Conservation (phyloP, 441 rosid genomes). For the Pelargonium cotyledonis region DNA sequence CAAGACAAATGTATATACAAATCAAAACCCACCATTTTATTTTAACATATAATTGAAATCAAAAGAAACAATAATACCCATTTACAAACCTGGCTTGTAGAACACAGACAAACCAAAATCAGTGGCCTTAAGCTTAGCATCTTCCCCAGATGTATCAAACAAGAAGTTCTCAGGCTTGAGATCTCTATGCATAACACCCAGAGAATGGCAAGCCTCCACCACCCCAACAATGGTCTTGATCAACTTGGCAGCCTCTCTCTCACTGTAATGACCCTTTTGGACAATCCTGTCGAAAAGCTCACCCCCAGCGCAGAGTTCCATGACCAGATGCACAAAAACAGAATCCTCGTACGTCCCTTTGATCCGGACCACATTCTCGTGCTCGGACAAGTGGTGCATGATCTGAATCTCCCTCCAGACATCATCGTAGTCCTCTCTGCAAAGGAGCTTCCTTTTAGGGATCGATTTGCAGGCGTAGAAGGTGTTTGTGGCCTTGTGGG, state of each 20-base stretch:
- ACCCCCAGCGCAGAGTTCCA: conserved; percentile 95
- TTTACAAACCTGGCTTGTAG: conserved; percentile 65
- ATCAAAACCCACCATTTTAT: neutral
- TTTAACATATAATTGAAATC: neutral
- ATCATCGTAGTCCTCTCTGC: conserved; percentile 76
- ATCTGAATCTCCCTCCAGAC: conserved; percentile 94
- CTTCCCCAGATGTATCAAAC: conserved; percentile 62
- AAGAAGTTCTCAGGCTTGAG: conserved; percentile 97
- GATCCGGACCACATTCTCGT: conserved; percentile 76
- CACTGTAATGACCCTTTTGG: conserved; percentile 78
- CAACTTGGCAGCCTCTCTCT: conserved; percentile 80
- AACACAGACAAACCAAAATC: conserved; percentile 93
- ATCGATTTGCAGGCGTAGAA: conserved; percentile 80
- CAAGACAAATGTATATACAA: neutral
- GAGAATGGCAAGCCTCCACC: conserved; percentile 85
- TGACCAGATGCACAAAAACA: conserved; percentile 75
- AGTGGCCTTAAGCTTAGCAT: conserved; percentile 65
- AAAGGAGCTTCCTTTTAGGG: conserved; percentile 67
- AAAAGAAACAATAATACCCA: neutral
- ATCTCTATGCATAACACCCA: conserved; percentile 94
- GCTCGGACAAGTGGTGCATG: conserved; percentile 91
- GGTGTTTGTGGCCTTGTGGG: conserved; percentile 52
- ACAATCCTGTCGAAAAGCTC: conserved; percentile 90
- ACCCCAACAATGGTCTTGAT: conserved; percentile 74
- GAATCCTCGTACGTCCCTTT: conserved; percentile 84